These are phyloP conservation scores for Globisporangium iwayamae DNA, from an alignment of 352 stramenopile genomes.

Conservation along the genomic window DNA sequence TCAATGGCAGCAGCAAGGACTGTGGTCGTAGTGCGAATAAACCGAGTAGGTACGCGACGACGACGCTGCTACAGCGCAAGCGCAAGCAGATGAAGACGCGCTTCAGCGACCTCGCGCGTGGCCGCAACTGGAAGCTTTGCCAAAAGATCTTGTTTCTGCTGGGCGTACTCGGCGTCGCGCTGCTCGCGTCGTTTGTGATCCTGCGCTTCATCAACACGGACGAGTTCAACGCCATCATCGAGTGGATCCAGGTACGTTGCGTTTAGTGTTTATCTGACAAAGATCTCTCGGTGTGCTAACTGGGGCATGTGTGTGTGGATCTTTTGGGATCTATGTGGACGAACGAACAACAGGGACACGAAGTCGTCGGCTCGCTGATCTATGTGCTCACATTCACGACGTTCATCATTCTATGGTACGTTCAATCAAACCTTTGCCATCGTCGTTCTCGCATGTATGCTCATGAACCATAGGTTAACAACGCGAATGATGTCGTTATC, in stretches of 20 bases:
- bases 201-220: conserved; percentile 15
- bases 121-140: conserved; percentile 15
- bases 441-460: too few species aligned
- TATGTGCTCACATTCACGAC: conserved; percentile 19
- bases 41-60: background rate
- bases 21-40: background rate
- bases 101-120: conserved; percentile 12
- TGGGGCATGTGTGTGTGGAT: background rate
- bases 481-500: background rate
- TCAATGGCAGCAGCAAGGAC: background rate
- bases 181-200: conserved; percentile 15
- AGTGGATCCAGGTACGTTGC: conserved; percentile 23
- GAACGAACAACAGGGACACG: conserved; percentile 7
- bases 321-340: background rate
- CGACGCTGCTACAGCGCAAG: conserved; percentile 4
- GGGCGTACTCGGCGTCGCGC: conserved; percentile 8
- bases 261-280: background rate
- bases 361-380: conserved; percentile 14
- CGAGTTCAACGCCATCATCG: conserved; percentile 20
- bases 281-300: background rate
- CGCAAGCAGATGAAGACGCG: conserved; percentile 5
- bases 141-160: conserved; percentile 11
- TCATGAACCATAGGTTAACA: too few species aligned
- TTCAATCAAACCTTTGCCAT: background rate
- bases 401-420: conserved; percentile 24